Evolutionary conservation across 441 rosid species (phyloP), one percentile per base, ranked within the genome.

Genomic region (Flueggea neowawraea): DNA sequence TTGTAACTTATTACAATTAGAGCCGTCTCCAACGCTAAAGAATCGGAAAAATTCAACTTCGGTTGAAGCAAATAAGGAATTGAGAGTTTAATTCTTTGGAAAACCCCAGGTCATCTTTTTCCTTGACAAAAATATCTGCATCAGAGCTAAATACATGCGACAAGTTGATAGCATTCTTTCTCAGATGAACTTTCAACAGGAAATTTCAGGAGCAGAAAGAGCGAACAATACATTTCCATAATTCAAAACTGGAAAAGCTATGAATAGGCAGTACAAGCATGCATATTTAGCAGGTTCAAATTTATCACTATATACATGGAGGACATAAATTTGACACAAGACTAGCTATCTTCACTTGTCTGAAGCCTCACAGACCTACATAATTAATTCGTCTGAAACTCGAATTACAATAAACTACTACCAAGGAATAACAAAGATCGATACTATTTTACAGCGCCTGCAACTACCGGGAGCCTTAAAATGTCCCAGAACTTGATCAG

Each of bases 391-490:
- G 36, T 44, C 72, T 57, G 68, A 61, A 72, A 52, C 74, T 61
- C 57, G 45, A 64, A 31, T 55, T 67, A 69, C 52, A 64, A 78
- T 69, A 74, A 54, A 55, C 51, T 17, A 68, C 77, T 70, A 73
- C 31, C n/a, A 54, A 52, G 43, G 57, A 59, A 68, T 49, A 58
- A 64, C 57, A n/a, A 68, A 39, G 54, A 62, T 64, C 57, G 66
- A 50, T 64, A 62, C 44, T 64, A 73, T 57, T 43, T 49, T 75
- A 81, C 80, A 74, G 73, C 68, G 69, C 71, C 61, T 53, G 65
- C 6, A 22, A 22, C 77, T 15, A 54, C 76, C 44, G 75, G 81
- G 81, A 77, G 68, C 71, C 81, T 67, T 67, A 22, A 70, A 76
- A 76, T 75, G 75, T 78, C 82, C 78, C 76, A 64, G 62, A 73